A percentile compares a stretch with the other conserved stretches of the same genome.
phyloP scores from a whole-genome alignment of 2,329 filamentous ascomycete genomes.

The Epichloe festucae region DNA sequence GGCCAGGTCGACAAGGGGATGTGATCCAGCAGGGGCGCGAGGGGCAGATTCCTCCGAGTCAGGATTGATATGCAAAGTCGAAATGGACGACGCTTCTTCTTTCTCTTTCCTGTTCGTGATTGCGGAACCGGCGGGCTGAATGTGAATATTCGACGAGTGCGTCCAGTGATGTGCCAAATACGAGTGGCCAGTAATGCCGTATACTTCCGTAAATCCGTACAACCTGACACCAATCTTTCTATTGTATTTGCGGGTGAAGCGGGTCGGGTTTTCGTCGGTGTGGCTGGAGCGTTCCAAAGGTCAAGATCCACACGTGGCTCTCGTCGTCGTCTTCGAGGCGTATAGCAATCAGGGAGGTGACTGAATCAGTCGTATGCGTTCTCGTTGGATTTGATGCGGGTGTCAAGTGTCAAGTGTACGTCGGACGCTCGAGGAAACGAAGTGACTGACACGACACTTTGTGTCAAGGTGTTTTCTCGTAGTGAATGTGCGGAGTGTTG shows the following conservation, averaged over 20 bases:
- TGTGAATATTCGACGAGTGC: not conserved
- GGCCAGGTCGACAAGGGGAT: constrained; percentile 13
- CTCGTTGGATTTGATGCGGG: not conserved
- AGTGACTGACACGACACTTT: too few species aligned
- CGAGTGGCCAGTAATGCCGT: not conserved
- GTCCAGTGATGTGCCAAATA: constrained; percentile 2
- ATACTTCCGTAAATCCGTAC: not conserved
- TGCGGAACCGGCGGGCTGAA: not conserved
- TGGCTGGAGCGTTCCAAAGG: constrained; percentile 7
- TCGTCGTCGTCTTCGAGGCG: not conserved
- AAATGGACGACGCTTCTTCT: not conserved
- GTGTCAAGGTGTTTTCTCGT: too few species aligned
- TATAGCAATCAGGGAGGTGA: not conserved
- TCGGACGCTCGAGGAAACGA: too few species aligned
- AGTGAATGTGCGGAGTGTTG: too few species aligned
- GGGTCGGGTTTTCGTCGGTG: constrained; percentile 1
- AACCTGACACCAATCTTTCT: not conserved
- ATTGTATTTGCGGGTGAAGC: not conserved
- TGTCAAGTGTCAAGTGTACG: too few species aligned
- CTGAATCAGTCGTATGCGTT: not conserved
- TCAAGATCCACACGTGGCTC: constrained; percentile 5
- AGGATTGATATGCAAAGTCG: not conserved
- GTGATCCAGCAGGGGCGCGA: not conserved
- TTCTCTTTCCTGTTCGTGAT: not conserved
- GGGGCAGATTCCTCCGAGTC: not conserved